phyloP scores from a whole-genome alignment of 495 filamentous ascomycete species.

The Neurospora hispaniola region DNA sequence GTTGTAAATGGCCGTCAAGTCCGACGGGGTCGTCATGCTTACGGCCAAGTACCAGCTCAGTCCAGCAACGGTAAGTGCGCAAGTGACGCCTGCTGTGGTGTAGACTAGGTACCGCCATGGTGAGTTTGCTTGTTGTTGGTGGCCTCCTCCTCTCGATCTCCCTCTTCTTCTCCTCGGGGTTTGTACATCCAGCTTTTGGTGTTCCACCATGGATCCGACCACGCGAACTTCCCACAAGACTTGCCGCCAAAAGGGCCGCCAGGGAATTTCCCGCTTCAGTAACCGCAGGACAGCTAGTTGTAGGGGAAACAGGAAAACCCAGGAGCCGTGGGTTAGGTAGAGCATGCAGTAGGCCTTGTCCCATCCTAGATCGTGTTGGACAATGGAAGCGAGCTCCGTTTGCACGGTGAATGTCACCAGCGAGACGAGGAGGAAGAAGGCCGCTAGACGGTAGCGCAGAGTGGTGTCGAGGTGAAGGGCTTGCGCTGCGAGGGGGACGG shows the following conservation, averaged over 20 bases:
- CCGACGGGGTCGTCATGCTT: conserved; percentile 78
- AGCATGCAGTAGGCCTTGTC: conserved; percentile 98
- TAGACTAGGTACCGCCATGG: conserved; percentile 58
- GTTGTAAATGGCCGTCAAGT: conserved; percentile 97
- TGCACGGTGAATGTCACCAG: conserved; percentile 77
- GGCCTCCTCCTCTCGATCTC: conserved; percentile 19
- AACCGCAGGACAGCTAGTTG: conserved; percentile 72
- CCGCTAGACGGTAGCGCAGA: conserved; percentile 77
- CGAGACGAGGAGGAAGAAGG: conserved; percentile 68
- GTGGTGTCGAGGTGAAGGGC: conserved; percentile 46
- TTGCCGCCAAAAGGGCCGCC: conserved; percentile 77
- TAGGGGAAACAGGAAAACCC: conserved; percentile 75
- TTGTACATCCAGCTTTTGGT: conserved; percentile 48
- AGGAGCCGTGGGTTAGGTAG: conserved; percentile 92
- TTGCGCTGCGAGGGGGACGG: conserved; percentile 24
- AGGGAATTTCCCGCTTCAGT: conserved; percentile 60
- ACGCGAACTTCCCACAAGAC: conserved; percentile 64
- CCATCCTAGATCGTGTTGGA: conserved; percentile 82
- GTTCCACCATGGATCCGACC: conserved; percentile 79
- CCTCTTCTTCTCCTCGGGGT: conserved; percentile 9
- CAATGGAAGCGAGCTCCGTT: conserved; percentile 89
- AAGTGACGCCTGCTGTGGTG: conserved; percentile 72
- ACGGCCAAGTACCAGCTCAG: conserved; percentile 96
- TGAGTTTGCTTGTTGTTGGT: conserved; percentile 13
- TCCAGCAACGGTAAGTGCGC: conserved; percentile 80